Percentiles rank a stretch among this genome's conserved stretches.
phyloP scores from a whole-genome alignment of 1,284 basidiomycete genomes.

The Microbotryum silenes-acaulis region DNA sequence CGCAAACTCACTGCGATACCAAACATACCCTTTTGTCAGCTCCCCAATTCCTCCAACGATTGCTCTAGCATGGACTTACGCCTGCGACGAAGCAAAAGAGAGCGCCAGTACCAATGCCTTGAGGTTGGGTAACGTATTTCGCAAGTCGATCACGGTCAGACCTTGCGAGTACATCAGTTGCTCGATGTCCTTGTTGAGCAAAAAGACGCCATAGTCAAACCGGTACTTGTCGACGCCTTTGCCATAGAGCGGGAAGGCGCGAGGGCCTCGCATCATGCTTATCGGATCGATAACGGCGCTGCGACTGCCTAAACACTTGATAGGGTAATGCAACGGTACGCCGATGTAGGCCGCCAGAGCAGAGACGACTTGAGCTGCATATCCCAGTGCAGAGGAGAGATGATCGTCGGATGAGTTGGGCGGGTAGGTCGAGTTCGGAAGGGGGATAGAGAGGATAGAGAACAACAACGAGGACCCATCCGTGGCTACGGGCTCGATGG shows the following conservation, averaged over 20 bases:
- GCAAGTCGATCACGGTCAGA: conserved; percentile 76
- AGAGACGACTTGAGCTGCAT: conserved; percentile 73
- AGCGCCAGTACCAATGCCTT: conserved; percentile 23
- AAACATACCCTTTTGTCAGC: too few species aligned
- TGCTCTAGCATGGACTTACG: neutral
- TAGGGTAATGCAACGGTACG: conserved; percentile 72
- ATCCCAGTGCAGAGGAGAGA: conserved; percentile 58
- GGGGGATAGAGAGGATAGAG: conserved; percentile 68
- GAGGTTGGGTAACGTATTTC: conserved; percentile 87
- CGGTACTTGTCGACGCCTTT: conserved; percentile 91
- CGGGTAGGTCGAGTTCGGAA: conserved; percentile 62
- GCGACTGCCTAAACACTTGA: conserved; percentile 77
- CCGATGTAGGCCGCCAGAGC: conserved; percentile 70
- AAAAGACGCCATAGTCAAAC: conserved; percentile 95
- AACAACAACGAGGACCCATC: conserved; percentile 43
- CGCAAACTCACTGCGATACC: too few species aligned
- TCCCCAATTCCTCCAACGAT: too few species aligned
- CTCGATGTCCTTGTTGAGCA: conserved; percentile 96
- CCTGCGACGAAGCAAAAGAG: conserved; percentile 19
- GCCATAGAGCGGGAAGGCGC: conserved; percentile 91
- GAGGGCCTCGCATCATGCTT: conserved; percentile 83
- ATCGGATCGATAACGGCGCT: conserved; percentile 84
- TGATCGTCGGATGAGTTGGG: conserved; percentile 51
- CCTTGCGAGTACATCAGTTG: conserved; percentile 85
- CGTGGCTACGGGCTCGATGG: conserved; percentile 68